Evolutionary conservation across 2,329 filamentous ascomycete species (phyloP).

Genomic region (Fusarium subtropicale): DNA sequence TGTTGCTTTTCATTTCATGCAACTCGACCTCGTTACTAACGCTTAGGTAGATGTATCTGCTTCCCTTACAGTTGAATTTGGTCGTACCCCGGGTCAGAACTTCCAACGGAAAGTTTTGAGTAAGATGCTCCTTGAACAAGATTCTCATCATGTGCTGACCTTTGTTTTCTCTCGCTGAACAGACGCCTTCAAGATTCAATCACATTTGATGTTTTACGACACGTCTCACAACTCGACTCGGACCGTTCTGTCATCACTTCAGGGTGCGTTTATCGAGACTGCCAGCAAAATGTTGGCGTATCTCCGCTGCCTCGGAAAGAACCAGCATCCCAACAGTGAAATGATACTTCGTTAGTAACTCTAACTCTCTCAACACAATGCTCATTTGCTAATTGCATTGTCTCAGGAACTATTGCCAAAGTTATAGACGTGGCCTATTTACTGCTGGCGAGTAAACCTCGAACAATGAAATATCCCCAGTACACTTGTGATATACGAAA

Average conservation of each 20-base stretch:
- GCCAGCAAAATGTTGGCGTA: slow-evolving; percentile 80
- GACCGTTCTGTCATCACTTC: slow-evolving; percentile 80
- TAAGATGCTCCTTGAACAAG: slow-evolving; percentile 51
- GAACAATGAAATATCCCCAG: slow-evolving; percentile 58
- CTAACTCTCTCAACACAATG: no score
- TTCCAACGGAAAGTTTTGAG: slow-evolving; percentile 84
- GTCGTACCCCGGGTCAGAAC: slow-evolving; percentile 76
- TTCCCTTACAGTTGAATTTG: slow-evolving; percentile 82
- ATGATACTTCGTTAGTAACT: slow-evolving; percentile 72
- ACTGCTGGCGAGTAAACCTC: slow-evolving; percentile 69
- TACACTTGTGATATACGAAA: slow-evolving; percentile 71
- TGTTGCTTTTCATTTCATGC: slow-evolving; percentile 41
- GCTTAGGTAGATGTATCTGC: slow-evolving; percentile 63
- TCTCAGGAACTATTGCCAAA: slow-evolving; percentile 71
- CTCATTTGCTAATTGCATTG: slow-evolving; percentile 1
- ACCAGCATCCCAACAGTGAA: slow-evolving; percentile 65
- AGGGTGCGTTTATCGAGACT: slow-evolving; percentile 79
- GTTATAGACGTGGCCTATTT: slow-evolving; percentile 73
- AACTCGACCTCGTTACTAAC: background rate
- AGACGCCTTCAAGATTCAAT: slow-evolving; percentile 84
- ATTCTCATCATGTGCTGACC: background rate
- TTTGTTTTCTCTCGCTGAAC: background rate
- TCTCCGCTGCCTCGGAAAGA: slow-evolving; percentile 65
- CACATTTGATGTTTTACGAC: slow-evolving; percentile 86
- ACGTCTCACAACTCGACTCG: slow-evolving; percentile 77